phyloP scores from a whole-genome alignment of 2,329 filamentous ascomycete species.

The Apiospora malaysiana region DNA sequence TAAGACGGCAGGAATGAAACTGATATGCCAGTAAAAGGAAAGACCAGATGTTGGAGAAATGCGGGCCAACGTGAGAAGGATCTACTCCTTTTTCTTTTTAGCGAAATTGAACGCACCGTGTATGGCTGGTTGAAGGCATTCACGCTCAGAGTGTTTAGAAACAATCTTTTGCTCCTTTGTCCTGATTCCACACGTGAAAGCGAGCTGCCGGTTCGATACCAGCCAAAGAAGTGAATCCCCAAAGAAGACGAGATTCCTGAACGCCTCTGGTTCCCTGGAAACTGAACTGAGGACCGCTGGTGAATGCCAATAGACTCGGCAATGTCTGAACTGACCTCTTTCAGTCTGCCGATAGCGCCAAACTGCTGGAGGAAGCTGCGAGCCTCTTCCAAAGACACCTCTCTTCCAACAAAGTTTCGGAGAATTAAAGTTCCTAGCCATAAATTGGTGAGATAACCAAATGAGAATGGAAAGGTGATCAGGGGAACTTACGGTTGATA shows the following conservation, averaged over 20 bases:
- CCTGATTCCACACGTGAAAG: too few species aligned
- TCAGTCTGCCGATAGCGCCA: slow-evolving; percentile 50
- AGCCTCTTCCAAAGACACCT: slow-evolving; percentile 51
- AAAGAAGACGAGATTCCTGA: too few species aligned
- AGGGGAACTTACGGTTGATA: slow-evolving; percentile 55
- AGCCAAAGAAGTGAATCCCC: too few species aligned
- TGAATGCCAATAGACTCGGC: slow-evolving; percentile 26
- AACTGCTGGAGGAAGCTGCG: slow-evolving; percentile 47
- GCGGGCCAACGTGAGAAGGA: background rate
- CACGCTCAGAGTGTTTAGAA: too few species aligned
- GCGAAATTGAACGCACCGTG: too few species aligned
- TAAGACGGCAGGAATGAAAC: slow-evolving; percentile 10
- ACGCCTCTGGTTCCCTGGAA: too few species aligned
- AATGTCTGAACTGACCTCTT: slow-evolving; percentile 41
- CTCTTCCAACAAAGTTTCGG: slow-evolving; percentile 44
- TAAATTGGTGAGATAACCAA: slow-evolving; percentile 31
- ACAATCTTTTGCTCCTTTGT: too few species aligned
- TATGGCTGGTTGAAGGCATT: too few species aligned
- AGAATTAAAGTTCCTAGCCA: slow-evolving; percentile 56
- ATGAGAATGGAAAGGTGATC: background rate
- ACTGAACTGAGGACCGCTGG: too few species aligned
- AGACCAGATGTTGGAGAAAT: background rate
- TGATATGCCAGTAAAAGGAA: background rate
- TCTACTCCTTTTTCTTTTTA: too few species aligned
- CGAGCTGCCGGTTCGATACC: too few species aligned